A percentile compares a stretch with the other conserved stretches of the same genome.
Evolutionary conservation across 2,329 filamentous ascomycete species (phyloP).

Genomic region (Cryphonectria carpinicola): DNA sequence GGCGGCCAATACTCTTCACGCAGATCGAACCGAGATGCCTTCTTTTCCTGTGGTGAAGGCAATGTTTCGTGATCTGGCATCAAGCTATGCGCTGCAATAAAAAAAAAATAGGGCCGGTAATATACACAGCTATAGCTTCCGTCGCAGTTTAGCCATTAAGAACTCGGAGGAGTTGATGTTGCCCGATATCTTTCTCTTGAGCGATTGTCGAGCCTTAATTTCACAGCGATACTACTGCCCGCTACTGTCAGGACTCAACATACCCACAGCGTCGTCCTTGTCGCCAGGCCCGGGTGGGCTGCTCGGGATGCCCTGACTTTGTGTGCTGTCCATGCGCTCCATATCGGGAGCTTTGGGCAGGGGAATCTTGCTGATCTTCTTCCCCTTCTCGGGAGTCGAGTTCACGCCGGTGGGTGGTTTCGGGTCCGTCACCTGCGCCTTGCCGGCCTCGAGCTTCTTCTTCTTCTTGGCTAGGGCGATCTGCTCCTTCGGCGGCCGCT

Average conservation of each 20-base stretch:
- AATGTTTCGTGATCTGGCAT: background rate
- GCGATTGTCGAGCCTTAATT: background rate
- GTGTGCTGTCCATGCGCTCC: constrained; percentile 63
- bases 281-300: constrained; percentile 62
- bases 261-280: constrained; percentile 65
- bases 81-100: background rate
- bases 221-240: constrained; percentile 44
- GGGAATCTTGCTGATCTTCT: constrained; percentile 53
- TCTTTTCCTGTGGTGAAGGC: background rate
- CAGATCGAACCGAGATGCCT: background rate
- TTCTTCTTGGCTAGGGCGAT: constrained; percentile 85
- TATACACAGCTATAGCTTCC: background rate
- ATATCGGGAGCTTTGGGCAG: constrained; percentile 51
- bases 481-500: constrained; percentile 80
- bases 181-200: background rate
- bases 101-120: background rate
- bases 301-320: constrained; percentile 61
- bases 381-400: constrained; percentile 45
- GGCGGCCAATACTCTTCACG: background rate
- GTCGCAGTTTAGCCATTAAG: background rate
- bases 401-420: constrained; percentile 39
- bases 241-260: constrained; percentile 86
- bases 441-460: constrained; percentile 68
- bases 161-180: background rate
- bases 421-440: constrained; percentile 56